These are phyloP conservation scores for Colletotrichum cereale DNA, from an alignment of 2,329 filamentous ascomycete species.

Conservation along the genomic window DNA sequence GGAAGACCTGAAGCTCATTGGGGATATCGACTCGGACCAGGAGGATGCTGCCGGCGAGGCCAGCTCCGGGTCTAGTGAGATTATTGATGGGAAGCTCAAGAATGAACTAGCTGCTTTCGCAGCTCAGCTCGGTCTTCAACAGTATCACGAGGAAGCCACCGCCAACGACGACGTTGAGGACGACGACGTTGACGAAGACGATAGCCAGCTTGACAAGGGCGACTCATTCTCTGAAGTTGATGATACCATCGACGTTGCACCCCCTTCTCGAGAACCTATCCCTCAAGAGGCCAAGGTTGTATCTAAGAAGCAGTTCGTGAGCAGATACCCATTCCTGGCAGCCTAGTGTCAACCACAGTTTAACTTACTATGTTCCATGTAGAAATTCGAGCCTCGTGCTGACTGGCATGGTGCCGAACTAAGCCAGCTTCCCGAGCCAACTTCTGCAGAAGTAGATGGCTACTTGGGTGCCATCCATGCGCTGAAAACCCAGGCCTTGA, in stretches of 20 bases:
- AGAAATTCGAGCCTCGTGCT: slow-evolving; percentile 69
- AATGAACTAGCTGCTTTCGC: slow-evolving; percentile 38
- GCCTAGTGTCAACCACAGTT: neutral
- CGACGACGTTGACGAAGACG: slow-evolving; percentile 49
- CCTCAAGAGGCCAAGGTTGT: slow-evolving; percentile 46
- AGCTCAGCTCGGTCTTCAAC: slow-evolving; percentile 39
- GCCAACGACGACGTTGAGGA: slow-evolving; percentile 47
- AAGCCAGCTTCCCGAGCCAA: slow-evolving; percentile 57
- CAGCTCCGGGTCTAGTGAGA: too few species aligned
- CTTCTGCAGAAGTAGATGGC: slow-evolving; percentile 59
- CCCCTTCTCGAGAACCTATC: neutral
- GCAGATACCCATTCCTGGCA: slow-evolving; percentile 13
- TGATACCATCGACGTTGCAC: slow-evolving; percentile 40
- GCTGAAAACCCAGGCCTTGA: slow-evolving; percentile 77
- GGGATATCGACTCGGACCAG: slow-evolving; percentile 58
- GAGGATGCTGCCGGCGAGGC: slow-evolving; percentile 45
- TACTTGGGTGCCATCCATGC: slow-evolving; percentile 60
- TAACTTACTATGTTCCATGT: slow-evolving; percentile 17
- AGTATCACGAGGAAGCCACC: slow-evolving; percentile 29
- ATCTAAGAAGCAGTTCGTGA: slow-evolving; percentile 56
- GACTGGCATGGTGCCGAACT: slow-evolving; percentile 67
- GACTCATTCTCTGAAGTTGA: slow-evolving; percentile 45
- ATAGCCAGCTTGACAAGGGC: slow-evolving; percentile 49
- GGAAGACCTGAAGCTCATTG: slow-evolving; percentile 72
- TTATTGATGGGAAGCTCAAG: slow-evolving; percentile 33